Percentiles rank a stretch among this genome's conserved stretches.
These are phyloP conservation scores for Nemophila menziesii DNA, from an alignment of 257 asterid species.

Conservation along the genomic window DNA sequence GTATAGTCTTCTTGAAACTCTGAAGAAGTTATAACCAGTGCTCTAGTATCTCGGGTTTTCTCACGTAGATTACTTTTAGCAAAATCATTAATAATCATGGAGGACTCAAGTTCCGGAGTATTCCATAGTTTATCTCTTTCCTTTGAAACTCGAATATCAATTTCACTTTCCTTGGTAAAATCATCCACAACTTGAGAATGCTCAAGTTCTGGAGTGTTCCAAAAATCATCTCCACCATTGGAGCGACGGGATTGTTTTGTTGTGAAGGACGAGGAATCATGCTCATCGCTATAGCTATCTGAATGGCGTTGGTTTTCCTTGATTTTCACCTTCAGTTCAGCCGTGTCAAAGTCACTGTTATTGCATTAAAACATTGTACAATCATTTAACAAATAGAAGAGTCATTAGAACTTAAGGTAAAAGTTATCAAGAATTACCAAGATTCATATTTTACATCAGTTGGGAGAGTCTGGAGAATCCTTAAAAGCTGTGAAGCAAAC, in stretches of 20 bases:
- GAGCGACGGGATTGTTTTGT: constrained; percentile 22
- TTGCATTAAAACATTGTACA: constrained; percentile 21
- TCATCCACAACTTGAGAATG: constrained; percentile 21
- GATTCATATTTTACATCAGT: constrained; percentile 32
- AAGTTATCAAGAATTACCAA: constrained; percentile 27
- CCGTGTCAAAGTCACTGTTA: constrained; percentile 30
- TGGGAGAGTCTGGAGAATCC: constrained; percentile 46
- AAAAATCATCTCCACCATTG: constrained; percentile 26
- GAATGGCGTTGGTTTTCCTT: constrained; percentile 47
- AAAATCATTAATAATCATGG: constrained; percentile 15
- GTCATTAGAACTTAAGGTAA: constrained; percentile 6
- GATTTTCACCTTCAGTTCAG: constrained; percentile 39
- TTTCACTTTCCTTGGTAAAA: constrained; percentile 14
- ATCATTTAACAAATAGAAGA: constrained; percentile 8
- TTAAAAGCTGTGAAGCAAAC: constrained; percentile 50
- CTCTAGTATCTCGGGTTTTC: constrained; percentile 18
- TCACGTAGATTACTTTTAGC: constrained; percentile 15
- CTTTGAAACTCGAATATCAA: constrained; percentile 15
- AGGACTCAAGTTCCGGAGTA: constrained; percentile 20
- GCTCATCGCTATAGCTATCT: constrained; percentile 21
- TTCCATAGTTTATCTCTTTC: constrained; percentile 20
- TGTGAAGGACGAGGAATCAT: constrained; percentile 22
- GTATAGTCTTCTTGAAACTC: constrained; percentile 22
- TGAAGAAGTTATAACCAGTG: constrained; percentile 13
- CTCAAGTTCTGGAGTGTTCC: constrained; percentile 13